Conservation (phyloP, 306 rosid species). For the Cucumis melo region DNA sequence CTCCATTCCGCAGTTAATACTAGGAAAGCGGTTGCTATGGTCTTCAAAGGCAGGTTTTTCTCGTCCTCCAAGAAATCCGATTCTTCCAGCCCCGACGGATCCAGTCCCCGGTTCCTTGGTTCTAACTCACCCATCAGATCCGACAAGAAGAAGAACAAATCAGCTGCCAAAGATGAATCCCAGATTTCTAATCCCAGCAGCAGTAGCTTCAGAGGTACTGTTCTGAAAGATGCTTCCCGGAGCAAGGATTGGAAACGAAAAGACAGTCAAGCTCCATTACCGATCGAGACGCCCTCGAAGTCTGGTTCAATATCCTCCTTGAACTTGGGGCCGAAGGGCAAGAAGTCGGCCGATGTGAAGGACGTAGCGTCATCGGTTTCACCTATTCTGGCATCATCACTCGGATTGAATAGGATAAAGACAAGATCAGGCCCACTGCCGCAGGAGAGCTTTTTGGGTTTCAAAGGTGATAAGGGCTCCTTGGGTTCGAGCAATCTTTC, state of each 20-base stretch:
- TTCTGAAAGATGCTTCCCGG: slow-evolving; percentile 30
- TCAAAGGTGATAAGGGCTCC: slow-evolving; percentile 49
- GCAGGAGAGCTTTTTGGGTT: slow-evolving; percentile 90
- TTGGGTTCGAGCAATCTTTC: slow-evolving; percentile 67
- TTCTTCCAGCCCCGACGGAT: slow-evolving; percentile 71
- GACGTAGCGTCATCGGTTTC: slow-evolving; percentile 55
- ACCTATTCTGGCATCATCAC: slow-evolving; percentile 87
- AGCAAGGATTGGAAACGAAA: slow-evolving; percentile 49
- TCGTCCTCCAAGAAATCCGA: slow-evolving; percentile 76
- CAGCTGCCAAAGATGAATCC: slow-evolving; percentile 28
- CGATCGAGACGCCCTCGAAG: slow-evolving; percentile 17
- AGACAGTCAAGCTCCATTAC: slow-evolving; percentile 19
- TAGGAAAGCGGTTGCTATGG: slow-evolving; percentile 33
- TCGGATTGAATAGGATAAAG: slow-evolving; percentile 79
- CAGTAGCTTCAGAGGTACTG: not conserved
- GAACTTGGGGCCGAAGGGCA: slow-evolving; percentile 17
- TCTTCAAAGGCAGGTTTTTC: slow-evolving; percentile 90
- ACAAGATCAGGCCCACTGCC: slow-evolving; percentile 98
- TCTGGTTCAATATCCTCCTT: not conserved
- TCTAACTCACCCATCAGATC: slow-evolving; percentile 79
- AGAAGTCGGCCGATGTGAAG: slow-evolving; percentile 28
- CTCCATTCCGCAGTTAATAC: not conserved
- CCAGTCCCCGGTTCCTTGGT: slow-evolving; percentile 59
- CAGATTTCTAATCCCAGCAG: not conserved
- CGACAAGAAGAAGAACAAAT: slow-evolving; percentile 76